Conservation (phyloP, 148 eudicot species). For the Polygonum maritimum region DNA sequence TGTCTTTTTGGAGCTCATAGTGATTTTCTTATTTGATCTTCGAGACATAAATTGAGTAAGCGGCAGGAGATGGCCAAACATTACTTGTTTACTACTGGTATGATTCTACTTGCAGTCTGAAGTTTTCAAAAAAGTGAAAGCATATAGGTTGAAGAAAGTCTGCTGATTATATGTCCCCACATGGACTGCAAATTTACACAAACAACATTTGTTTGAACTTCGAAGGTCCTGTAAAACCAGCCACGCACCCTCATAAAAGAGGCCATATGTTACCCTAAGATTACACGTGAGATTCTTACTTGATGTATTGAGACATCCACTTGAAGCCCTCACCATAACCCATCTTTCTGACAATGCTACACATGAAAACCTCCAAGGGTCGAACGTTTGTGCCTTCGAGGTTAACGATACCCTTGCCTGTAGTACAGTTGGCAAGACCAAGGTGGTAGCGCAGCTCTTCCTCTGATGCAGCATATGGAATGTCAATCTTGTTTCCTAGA, state of each 20-base stretch:
- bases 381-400: slow-evolving; percentile 56
- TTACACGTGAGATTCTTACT: slow-evolving; percentile 20
- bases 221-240: not conserved
- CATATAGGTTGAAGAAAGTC: not conserved
- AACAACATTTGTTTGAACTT: not conserved
- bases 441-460: slow-evolving; percentile 59
- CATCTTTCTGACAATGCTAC: slow-evolving; percentile 84
- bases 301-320: slow-evolving; percentile 85
- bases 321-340: slow-evolving; percentile 90
- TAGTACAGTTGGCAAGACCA: slow-evolving; percentile 55
- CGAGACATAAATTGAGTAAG: no score
- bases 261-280: not conserved
- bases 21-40: no score
- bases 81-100: no score
- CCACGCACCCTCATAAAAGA: not conserved
- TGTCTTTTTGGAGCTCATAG: no score
- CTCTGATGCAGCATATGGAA: slow-evolving; percentile 77
- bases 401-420: slow-evolving; percentile 75
- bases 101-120: no score
- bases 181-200: not conserved
- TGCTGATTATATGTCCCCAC: not conserved
- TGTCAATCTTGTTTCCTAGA: slow-evolving; percentile 76
- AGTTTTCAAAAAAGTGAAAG: not conserved
- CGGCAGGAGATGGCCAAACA: no score
- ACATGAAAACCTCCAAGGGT: slow-evolving; percentile 79